phyloP scores from a whole-genome alignment of 805 yeast species.

The Ogataea corticis region DNA sequence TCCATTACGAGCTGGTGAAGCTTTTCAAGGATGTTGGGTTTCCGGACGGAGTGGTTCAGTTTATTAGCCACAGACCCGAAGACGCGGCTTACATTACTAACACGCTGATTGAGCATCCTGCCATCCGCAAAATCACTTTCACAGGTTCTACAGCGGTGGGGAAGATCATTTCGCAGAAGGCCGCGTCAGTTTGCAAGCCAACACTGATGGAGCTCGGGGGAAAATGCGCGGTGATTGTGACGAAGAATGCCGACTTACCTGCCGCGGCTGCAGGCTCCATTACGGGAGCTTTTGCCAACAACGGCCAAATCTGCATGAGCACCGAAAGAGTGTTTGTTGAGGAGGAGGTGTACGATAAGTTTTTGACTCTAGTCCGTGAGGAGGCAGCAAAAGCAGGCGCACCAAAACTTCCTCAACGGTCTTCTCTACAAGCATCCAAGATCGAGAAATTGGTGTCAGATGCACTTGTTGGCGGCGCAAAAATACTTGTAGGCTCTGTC shows the following conservation, averaged over 20 bases:
- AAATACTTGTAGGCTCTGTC: slow-evolving; percentile 17
- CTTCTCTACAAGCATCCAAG: slow-evolving; percentile 2
- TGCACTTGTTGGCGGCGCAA: slow-evolving; percentile 40
- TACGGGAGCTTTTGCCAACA: slow-evolving; percentile 70
- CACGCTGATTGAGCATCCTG: slow-evolving; percentile 14
- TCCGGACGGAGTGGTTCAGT: slow-evolving; percentile 9
- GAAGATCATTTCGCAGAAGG: slow-evolving; percentile 69
- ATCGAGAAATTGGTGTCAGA: slow-evolving; percentile 32
- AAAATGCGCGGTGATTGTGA: slow-evolving; percentile 75
- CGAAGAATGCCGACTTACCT: slow-evolving; percentile 41
- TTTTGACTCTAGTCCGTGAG: slow-evolving; percentile 35
- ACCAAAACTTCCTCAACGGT: slow-evolving; percentile 4
- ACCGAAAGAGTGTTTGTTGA: slow-evolving; percentile 76
- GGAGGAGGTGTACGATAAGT: slow-evolving; percentile 49
- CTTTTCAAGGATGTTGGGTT: slow-evolving; percentile 7
- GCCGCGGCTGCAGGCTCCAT: slow-evolving; percentile 56
- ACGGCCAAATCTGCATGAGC: slow-evolving; percentile 85
- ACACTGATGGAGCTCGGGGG: slow-evolving; percentile 84
- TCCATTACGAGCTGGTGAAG: slow-evolving; percentile 8
- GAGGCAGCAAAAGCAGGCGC: slow-evolving; percentile 41
- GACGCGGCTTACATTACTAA: slow-evolving; percentile 6
- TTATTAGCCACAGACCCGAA: slow-evolving; percentile 5
- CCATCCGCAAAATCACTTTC: slow-evolving; percentile 60
- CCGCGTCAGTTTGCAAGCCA: slow-evolving; percentile 84
- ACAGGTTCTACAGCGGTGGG: slow-evolving; percentile 86